Conservation (phyloP, 1,284 basidiomycete species). For the Schizophyllum amplum region DNA sequence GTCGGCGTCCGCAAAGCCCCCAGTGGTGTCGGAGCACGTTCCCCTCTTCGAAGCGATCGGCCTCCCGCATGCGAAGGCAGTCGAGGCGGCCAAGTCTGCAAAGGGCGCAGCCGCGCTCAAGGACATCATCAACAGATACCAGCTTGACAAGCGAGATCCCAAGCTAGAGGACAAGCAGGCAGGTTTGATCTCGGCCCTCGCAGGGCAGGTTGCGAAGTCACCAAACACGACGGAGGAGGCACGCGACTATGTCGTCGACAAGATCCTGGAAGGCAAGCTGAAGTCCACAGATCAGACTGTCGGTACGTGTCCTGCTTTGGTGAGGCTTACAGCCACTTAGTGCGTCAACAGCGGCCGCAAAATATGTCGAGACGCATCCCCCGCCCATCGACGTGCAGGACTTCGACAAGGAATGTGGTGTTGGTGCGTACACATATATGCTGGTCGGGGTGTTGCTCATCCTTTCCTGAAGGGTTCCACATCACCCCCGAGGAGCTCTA, state of each 20-base stretch:
- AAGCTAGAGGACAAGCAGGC: conserved; percentile 77
- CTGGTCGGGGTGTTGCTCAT: conserved; percentile 3
- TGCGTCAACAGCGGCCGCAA: conserved; percentile 72
- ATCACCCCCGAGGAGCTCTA: conserved; percentile 69
- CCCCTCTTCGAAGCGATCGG: conserved; percentile 76
- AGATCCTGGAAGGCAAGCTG: conserved; percentile 66
- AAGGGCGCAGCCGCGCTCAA: conserved; percentile 70
- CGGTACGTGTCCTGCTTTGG: conserved; percentile 35
- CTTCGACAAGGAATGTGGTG: conserved; percentile 81
- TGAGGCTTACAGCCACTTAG: conserved; percentile 4
- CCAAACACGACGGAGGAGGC: conserved; percentile 38
- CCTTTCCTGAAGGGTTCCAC: conserved; percentile 55
- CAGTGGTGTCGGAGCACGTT: conserved; percentile 21
- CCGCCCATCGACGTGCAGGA: conserved; percentile 60
- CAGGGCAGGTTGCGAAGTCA: conserved; percentile 55
- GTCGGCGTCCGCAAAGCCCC: neutral
- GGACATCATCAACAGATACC: conserved; percentile 58
- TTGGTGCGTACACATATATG: conserved; percentile 55
- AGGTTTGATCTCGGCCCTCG: conserved; percentile 63
- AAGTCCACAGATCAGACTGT: conserved; percentile 84
- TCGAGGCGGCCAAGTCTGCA: conserved; percentile 74
- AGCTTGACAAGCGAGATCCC: conserved; percentile 33
- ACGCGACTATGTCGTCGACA: conserved; percentile 60
- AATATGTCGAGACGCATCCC: conserved; percentile 62
- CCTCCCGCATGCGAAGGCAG: conserved; percentile 71